Conservation (phyloP, 2,329 filamentous ascomycete genomes). For the Curvularia hawaiiensis region DNA sequence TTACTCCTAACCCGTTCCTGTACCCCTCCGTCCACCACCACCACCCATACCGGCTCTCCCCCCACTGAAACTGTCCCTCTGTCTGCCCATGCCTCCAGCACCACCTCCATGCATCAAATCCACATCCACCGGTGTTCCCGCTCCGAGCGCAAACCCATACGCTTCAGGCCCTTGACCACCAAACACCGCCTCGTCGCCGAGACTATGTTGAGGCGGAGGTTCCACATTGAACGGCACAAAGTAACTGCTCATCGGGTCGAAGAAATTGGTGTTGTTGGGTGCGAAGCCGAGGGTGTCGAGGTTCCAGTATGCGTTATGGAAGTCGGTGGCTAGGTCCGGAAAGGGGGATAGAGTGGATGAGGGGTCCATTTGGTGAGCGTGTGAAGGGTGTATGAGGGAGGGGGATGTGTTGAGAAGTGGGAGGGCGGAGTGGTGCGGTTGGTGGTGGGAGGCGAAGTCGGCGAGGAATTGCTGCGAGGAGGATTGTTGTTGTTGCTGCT, state of each 20-base stretch:
- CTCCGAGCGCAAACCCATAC: constrained; percentile 18
- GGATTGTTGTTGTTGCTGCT: constrained; percentile 24
- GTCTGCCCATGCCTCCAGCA: background rate
- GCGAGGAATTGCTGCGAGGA: constrained; percentile 44
- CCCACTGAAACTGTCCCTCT: constrained; percentile 8
- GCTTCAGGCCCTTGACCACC: constrained; percentile 21
- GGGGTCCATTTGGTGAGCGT: constrained; percentile 38
- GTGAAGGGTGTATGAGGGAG: constrained; percentile 34
- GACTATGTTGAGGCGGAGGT: constrained; percentile 57
- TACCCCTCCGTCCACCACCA: constrained; percentile 5
- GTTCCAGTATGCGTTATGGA: constrained; percentile 44
- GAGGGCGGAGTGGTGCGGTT: constrained; percentile 39
- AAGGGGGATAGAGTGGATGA: constrained; percentile 32
- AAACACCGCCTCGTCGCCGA: constrained; percentile 46
- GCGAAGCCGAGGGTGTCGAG: constrained; percentile 39
- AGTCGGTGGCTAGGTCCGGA: constrained; percentile 38
- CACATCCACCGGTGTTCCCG: constrained; percentile 17
- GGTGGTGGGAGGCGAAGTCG: constrained; percentile 55
- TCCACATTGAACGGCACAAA: constrained; percentile 94
- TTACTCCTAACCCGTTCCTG: constrained; percentile 12
- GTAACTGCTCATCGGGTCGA: constrained; percentile 70
- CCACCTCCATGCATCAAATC: constrained; percentile 17
- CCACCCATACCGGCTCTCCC: background rate
- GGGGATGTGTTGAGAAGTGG: constrained; percentile 46
- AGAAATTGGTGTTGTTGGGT: constrained; percentile 33